Base-by-base conservation (phyloP, 2,329 filamentous ascomycete genomes). In the Pyrenochaeta sp. region DNA sequence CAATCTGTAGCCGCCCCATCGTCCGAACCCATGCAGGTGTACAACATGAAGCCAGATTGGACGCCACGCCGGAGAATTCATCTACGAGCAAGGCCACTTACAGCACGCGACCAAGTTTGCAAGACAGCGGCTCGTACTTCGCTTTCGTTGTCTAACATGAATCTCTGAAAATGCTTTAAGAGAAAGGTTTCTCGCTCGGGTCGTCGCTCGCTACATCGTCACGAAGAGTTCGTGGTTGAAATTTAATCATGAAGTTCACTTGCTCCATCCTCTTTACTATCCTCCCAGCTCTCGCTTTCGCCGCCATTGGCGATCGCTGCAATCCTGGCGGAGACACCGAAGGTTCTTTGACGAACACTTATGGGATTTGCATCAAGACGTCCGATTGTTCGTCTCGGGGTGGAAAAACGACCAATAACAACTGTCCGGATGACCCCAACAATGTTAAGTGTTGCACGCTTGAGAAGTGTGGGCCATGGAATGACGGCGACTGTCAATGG, bases 301-400 rank as follows among this genome's bases (percentile, higher is more conserved):
- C 32, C 19, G 32, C 19, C 13, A 35, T 35, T 8, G 32, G 19
- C 19, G 32, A 35, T n/a, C 32, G 31, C 15, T 34, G 18, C 31
- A 34, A 34, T 23, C 15, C 31, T 21, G 31, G 31, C n/a, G 31
- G 31, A 7, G n/a, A n/a, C 31, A 34, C 4, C 11, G 31, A 34
- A 34, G 31, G 31, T 20, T 20, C 31, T n/a, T 19, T 23, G 6
- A 31, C 29, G 8, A 15, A 31, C 18, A 17, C 29, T 11, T 31
- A 31, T 15, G 29, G 29, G 10, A 19, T 31, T 15, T 31, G 29
- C 29, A 34, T 34, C 31, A 34, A 34, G 11, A 35, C 19, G 18
- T 23, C 19, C 15, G 18, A 22, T 20, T 35, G 18, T 15, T 14
- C 10, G 13, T 13, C 19, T 3, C 20, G 11, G 11, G 19, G 32